phyloP scores from a whole-genome alignment of 2,329 filamentous ascomycete genomes.

The Cladosporium velox region DNA sequence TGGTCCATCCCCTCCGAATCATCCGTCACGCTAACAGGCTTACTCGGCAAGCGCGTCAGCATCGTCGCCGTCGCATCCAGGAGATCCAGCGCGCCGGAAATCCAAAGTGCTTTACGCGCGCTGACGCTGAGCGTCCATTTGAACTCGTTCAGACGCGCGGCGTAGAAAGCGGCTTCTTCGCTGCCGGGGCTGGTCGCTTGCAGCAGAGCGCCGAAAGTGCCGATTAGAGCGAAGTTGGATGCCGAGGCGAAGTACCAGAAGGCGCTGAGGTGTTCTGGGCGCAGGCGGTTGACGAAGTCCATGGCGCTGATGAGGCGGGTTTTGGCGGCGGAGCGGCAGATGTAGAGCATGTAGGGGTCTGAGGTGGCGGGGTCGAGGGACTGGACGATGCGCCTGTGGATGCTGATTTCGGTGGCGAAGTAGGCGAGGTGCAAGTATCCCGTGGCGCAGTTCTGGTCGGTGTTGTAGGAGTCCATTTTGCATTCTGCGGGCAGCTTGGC shows the following conservation, averaged over 20 bases:
- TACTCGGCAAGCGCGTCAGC: slow-evolving; percentile 48
- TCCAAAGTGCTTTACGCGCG: slow-evolving; percentile 64
- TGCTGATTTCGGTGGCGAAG: slow-evolving; percentile 90
- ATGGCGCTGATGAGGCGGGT: slow-evolving; percentile 92
- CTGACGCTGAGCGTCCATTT: slow-evolving; percentile 91
- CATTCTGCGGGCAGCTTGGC: slow-evolving; percentile 63
- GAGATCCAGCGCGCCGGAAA: slow-evolving; percentile 48
- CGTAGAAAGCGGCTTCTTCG: slow-evolving; percentile 93
- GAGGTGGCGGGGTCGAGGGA: slow-evolving; percentile 59
- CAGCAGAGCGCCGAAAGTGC: slow-evolving; percentile 86
- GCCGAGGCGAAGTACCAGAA: slow-evolving; percentile 93
- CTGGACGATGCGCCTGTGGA: slow-evolving; percentile 87
- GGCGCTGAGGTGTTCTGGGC: slow-evolving; percentile 78
- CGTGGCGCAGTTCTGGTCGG: slow-evolving; percentile 46
- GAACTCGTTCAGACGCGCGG: slow-evolving; percentile 81
- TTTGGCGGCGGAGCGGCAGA: slow-evolving; percentile 91
- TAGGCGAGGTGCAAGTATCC: slow-evolving; percentile 84
- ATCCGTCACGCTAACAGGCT: slow-evolving; percentile 34
- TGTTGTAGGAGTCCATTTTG: slow-evolving; percentile 60
- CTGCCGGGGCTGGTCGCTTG: slow-evolving; percentile 84
- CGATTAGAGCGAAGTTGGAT: slow-evolving; percentile 91
- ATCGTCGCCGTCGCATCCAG: slow-evolving; percentile 48
- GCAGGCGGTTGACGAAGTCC: slow-evolving; percentile 94
- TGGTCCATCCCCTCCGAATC: slow-evolving; percentile 8
- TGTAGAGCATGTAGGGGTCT: slow-evolving; percentile 83